phyloP scores from a whole-genome alignment of 2,329 filamentous ascomycete genomes.

The Clarireedia monteithiana region DNA sequence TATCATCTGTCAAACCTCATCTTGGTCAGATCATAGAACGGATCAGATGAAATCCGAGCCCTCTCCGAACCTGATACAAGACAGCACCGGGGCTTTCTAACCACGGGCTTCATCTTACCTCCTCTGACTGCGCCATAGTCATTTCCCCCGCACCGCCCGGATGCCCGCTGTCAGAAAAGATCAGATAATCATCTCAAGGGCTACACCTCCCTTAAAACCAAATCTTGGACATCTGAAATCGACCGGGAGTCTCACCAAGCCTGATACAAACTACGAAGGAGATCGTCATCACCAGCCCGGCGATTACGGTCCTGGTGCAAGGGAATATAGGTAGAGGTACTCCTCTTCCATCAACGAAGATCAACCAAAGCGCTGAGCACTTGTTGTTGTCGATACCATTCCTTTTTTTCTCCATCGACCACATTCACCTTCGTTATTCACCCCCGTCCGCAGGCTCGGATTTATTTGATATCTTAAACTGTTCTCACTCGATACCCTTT shows the following conservation, averaged over 20 bases:
- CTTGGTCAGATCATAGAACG: background rate
- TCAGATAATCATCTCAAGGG: constrained; percentile 43
- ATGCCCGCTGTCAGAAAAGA: constrained; percentile 48
- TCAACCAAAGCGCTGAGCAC: constrained; percentile 35
- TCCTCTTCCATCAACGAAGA: constrained; percentile 8
- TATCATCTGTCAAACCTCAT: background rate
- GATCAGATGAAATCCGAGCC: constrained; percentile 5
- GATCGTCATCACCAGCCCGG: constrained; percentile 25
- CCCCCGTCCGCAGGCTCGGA: constrained; percentile 44
- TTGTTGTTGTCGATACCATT: constrained; percentile 44
- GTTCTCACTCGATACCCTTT: constrained; percentile 26
- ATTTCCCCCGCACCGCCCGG: constrained; percentile 32
- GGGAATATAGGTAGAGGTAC: constrained; percentile 33
- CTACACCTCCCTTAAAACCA: constrained; percentile 35
- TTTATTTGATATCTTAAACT: constrained; percentile 32
- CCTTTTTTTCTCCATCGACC: constrained; percentile 38
- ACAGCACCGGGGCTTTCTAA: background rate
- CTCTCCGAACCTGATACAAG: constrained; percentile 1
- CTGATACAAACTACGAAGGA: constrained; percentile 30
- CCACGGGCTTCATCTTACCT: constrained; percentile 1
- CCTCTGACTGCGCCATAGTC: background rate
- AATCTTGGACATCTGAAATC: constrained; percentile 28
- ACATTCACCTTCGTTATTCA: constrained; percentile 26
- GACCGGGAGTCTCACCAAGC: constrained; percentile 30
- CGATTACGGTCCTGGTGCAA: constrained; percentile 19